These are phyloP conservation scores for Ganoderma multipileum DNA, from an alignment of 1,284 basidiomycete species.

Conservation along the genomic window DNA sequence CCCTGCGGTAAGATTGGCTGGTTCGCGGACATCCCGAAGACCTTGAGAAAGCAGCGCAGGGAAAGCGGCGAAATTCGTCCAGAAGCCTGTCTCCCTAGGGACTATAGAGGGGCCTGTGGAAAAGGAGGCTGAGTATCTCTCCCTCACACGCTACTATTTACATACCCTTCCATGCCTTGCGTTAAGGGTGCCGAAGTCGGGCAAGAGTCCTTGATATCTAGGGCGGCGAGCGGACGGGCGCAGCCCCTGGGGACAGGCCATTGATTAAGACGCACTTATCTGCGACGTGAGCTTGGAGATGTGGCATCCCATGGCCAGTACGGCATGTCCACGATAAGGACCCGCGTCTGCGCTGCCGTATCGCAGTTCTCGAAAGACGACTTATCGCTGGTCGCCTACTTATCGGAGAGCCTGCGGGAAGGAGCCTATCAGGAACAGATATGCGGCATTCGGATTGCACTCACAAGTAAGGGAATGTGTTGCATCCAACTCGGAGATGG, in stretches of 20 bases:
- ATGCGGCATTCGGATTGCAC: too few relatives aligned
- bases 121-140: conserved; percentile 1
- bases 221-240: not conserved
- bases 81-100: not conserved
- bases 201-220: conserved; percentile 2
- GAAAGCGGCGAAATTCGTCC: not conserved
- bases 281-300: conserved; percentile 5
- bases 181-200: not conserved
- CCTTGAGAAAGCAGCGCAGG: not conserved
- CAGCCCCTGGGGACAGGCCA: not conserved
- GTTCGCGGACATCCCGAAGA: conserved; percentile 33
- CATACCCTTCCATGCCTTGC: conserved; percentile 6
- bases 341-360: not conserved
- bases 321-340: conserved; percentile 1
- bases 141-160: conserved; percentile 11
- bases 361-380: not conserved
- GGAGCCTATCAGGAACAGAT: not conserved
- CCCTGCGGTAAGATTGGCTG: conserved; percentile 41
- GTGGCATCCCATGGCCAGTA: not conserved
- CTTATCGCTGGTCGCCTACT: not conserved
- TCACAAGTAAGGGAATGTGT: too few relatives aligned
- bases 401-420: not conserved
- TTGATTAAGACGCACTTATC: conserved; percentile 12
- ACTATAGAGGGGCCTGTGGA: conserved; percentile 8
- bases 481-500: too few relatives aligned